A percentile compares a stretch with the other conserved stretches of the same genome.
Evolutionary conservation across 1,284 basidiomycete species (phyloP).

Genomic region (Ustilago sp.): DNA sequence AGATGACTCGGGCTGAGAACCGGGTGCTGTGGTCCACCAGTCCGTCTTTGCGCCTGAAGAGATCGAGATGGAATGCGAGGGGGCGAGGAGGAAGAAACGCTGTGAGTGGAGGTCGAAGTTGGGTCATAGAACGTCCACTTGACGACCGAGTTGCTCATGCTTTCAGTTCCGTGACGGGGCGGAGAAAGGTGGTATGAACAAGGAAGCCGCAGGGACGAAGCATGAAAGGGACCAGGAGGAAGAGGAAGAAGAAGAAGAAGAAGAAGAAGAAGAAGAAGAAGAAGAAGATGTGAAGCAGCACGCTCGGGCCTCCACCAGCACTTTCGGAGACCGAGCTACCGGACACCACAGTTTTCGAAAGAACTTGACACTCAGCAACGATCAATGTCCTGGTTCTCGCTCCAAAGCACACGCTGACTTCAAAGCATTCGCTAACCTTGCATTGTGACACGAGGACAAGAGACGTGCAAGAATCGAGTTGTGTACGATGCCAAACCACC

Average conservation of each 20-base stretch:
- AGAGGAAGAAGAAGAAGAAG: no score
- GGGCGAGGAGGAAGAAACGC: neutral
- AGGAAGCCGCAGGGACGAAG: no score
- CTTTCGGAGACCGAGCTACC: neutral
- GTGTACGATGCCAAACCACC: neutral
- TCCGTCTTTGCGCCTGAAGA: conserved; percentile 27
- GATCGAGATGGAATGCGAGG: conserved; percentile 6
- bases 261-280: no score
- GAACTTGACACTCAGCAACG: neutral
- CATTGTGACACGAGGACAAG: neutral
- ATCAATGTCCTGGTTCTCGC: neutral
- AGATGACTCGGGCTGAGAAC: conserved; percentile 30
- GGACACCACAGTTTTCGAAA: neutral
- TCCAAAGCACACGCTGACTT: no score
- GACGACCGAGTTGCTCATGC: neutral
- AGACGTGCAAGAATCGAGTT: neutral
- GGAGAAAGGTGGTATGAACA: neutral
- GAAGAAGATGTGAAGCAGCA: neutral
- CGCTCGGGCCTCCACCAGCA: neutral
- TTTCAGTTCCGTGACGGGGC: neutral
- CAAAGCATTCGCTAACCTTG: no score
- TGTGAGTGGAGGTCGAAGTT: conserved; percentile 17
- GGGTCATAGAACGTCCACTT: conserved; percentile 42
- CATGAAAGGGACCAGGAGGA: no score
- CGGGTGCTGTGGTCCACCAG: conserved; percentile 39